phyloP scores from a whole-genome alignment of 169 alveolate species.

The Blepharisma undulans region DNA sequence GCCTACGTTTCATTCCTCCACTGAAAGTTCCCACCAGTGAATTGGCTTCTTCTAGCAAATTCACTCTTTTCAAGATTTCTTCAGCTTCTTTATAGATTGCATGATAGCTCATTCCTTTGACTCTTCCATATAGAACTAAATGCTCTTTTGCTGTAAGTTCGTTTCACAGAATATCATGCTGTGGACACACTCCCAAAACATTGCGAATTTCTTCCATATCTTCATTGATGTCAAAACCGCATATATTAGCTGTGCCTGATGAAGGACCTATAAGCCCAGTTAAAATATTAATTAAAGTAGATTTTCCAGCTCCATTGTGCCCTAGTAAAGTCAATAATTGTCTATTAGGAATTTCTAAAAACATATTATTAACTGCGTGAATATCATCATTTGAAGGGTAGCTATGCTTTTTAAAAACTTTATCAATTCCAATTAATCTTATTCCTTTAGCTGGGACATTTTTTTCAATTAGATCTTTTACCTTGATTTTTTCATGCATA shows the following conservation, averaged over 20 bases:
- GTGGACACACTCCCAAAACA: slow-evolving; percentile 86
- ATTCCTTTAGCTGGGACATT: slow-evolving; percentile 42
- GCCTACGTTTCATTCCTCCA: slow-evolving; percentile 92
- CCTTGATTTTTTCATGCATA: background rate
- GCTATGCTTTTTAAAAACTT: slow-evolving; percentile 50
- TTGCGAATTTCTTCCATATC: slow-evolving; percentile 71
- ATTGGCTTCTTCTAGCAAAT: slow-evolving; percentile 66
- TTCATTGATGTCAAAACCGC: slow-evolving; percentile 68
- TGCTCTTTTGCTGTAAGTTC: slow-evolving; percentile 81
- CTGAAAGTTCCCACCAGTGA: slow-evolving; percentile 71
- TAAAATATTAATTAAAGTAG: slow-evolving; percentile 84
- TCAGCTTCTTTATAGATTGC: slow-evolving; percentile 50
- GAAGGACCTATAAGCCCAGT: slow-evolving; percentile 75
- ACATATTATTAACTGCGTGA: slow-evolving; percentile 73
- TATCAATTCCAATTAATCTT: slow-evolving; percentile 51
- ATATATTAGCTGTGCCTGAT: slow-evolving; percentile 72
- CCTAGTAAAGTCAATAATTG: slow-evolving; percentile 89
- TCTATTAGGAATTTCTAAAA: slow-evolving; percentile 72
- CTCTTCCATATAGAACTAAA: slow-evolving; percentile 61
- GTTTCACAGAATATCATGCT: slow-evolving; percentile 83
- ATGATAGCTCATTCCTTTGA: slow-evolving; percentile 66
- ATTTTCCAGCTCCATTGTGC: slow-evolving; percentile 93
- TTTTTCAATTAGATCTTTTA: background rate
- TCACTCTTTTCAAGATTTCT: slow-evolving; percentile 60
- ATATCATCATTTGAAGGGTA: slow-evolving; percentile 55